Evolutionary conservation across 805 yeast species (phyloP).

Genomic region (Kluyveromyces lactis): DNA sequence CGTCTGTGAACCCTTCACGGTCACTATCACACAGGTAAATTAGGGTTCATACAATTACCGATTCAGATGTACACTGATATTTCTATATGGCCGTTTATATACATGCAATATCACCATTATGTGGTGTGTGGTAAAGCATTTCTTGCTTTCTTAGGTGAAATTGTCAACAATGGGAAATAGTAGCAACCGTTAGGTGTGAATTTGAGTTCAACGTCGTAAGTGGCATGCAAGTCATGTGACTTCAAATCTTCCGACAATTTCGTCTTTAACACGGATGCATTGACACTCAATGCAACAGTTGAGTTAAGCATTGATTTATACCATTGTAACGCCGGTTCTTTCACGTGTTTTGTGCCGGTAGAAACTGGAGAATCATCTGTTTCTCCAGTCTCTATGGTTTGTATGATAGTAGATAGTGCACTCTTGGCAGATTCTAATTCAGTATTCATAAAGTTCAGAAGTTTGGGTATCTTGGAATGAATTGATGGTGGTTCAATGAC

Average conservation of each 20-base stretch:
- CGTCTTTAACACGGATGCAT: constrained; percentile 8
- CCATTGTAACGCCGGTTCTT: constrained; percentile 26
- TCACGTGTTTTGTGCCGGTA: constrained; percentile 23
- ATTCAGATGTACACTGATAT: too few species aligned
- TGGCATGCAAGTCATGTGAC: not conserved
- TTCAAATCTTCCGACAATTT: constrained; percentile 6
- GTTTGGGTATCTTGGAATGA: constrained; percentile 11
- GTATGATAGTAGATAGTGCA: constrained; percentile 11
- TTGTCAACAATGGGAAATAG: constrained; percentile 17
- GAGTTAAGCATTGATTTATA: constrained; percentile 19
- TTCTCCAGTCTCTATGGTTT: constrained; percentile 17
- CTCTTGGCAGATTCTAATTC: constrained; percentile 13
- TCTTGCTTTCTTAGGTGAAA: constrained; percentile 1
- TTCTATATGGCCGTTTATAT: too few species aligned
- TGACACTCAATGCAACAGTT: constrained; percentile 10
- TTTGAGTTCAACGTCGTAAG: constrained; percentile 8
- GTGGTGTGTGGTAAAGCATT: too few species aligned
- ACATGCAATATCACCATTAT: too few species aligned
- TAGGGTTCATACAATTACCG: too few species aligned
- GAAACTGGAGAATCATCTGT: constrained; percentile 12
- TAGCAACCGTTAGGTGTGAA: constrained; percentile 10
- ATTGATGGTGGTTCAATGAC: constrained; percentile 15
- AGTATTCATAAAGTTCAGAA: constrained; percentile 11
- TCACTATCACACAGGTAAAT: too few species aligned
- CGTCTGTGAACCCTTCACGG: too few species aligned